phyloP scores from a whole-genome alignment of 2,329 filamentous ascomycete genomes.

The Ophiognomonia clavigignenti-juglandacearum region DNA sequence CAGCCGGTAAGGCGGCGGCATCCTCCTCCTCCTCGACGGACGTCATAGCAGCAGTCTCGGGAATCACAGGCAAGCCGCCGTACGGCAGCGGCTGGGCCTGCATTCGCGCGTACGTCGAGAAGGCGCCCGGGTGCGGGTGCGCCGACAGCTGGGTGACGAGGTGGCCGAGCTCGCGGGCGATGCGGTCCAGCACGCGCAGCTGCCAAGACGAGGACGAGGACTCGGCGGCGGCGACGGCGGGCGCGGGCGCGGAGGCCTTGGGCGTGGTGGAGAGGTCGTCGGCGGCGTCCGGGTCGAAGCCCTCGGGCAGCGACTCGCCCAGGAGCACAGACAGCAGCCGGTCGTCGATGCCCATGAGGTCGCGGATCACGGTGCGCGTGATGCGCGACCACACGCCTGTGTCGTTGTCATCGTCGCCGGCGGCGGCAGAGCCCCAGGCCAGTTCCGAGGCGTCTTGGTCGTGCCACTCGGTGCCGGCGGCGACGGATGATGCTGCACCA shows the following conservation, averaged over 20 bases:
- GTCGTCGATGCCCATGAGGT: constrained; percentile 89
- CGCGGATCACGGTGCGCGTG: constrained; percentile 79
- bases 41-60: constrained; percentile 38
- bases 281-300: constrained; percentile 24
- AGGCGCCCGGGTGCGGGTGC: constrained; percentile 78
- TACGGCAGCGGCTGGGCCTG: constrained; percentile 66
- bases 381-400: constrained; percentile 76
- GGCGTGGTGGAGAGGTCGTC: constrained; percentile 44
- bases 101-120: constrained; percentile 70
- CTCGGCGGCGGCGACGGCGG: constrained; percentile 15
- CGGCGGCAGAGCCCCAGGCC: too few relatives aligned
- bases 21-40: too few relatives aligned
- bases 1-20: too few relatives aligned
- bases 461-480: constrained; percentile 46
- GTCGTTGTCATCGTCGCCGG: constrained; percentile 38
- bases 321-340: constrained; percentile 79
- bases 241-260: constrained; percentile 29
- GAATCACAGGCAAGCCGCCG: constrained; percentile 67
- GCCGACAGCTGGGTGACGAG: constrained; percentile 74
- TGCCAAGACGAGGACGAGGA: constrained; percentile 59
- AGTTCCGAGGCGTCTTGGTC: constrained; percentile 41
- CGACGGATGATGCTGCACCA: constrained; percentile 28
- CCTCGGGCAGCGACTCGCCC: constrained; percentile 66
- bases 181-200: constrained; percentile 71
- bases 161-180: constrained; percentile 81